Conservation (phyloP, 2,329 filamentous ascomycete species). For the Venturia nashicola region DNA sequence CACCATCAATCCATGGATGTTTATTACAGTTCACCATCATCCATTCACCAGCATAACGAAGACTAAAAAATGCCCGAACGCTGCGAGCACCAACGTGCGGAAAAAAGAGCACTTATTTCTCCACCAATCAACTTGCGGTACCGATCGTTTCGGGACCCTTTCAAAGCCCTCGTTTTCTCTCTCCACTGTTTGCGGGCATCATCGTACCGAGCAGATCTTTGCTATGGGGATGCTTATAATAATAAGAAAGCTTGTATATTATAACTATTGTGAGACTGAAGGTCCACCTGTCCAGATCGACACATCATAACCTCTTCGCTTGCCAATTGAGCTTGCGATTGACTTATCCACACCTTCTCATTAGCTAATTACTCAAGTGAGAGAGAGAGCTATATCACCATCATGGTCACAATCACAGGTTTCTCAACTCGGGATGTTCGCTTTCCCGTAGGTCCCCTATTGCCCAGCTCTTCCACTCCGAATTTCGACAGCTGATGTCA, state of each 20-base stretch:
- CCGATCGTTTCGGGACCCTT: background rate
- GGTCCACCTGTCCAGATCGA: background rate
- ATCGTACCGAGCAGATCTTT: background rate
- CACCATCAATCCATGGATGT: background rate
- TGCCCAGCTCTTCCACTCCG: background rate
- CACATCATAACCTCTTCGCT: background rate
- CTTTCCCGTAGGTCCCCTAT: conserved; percentile 27
- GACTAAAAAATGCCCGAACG: background rate
- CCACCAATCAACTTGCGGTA: background rate
- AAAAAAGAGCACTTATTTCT: background rate
- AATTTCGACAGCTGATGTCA: conserved; percentile 11
- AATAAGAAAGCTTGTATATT: background rate
- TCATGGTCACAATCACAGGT: conserved; percentile 35
- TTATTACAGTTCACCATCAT: background rate
- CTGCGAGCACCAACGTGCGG: background rate
- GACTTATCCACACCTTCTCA: background rate
- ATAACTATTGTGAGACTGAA: background rate
- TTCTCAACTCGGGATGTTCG: conserved; percentile 35
- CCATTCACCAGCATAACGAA: background rate
- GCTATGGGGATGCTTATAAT: background rate
- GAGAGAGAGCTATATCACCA: background rate
- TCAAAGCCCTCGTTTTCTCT: background rate
- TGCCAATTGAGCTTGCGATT: background rate
- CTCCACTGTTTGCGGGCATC: background rate
- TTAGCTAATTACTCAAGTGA: background rate